phyloP scores from a whole-genome alignment of 164 flowering plant species.

The Magnolia kwangsiensis region DNA sequence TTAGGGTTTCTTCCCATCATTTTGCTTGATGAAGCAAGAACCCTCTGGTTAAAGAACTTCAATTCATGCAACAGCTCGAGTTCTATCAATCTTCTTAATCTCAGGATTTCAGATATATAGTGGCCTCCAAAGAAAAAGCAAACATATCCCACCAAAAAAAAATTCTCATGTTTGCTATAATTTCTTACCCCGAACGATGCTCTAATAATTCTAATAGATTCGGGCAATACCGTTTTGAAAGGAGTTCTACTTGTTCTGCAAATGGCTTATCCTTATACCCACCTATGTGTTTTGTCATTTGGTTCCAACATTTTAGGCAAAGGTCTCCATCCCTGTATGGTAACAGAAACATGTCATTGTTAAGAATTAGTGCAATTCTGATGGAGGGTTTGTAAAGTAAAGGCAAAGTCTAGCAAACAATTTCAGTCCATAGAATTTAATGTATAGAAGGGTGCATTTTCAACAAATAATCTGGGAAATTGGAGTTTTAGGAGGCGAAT shows the following conservation, averaged over 20 bases:
- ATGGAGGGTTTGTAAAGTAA: too few relatives aligned
- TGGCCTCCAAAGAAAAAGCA: background rate
- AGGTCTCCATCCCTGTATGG: slow-evolving; percentile 36
- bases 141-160: too few relatives aligned
- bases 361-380: too few relatives aligned
- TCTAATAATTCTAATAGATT: slow-evolving; percentile 32
- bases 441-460: background rate
- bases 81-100: background rate
- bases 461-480: background rate
- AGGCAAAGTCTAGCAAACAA: too few relatives aligned
- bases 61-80: too few relatives aligned
- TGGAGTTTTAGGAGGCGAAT: background rate
- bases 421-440: background rate
- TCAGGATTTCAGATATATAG: background rate
- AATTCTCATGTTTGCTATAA: too few relatives aligned
- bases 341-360: background rate
- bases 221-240: slow-evolving; percentile 42
- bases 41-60: too few relatives aligned
- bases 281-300: slow-evolving; percentile 61
- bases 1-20: too few relatives aligned
- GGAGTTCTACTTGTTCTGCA: slow-evolving; percentile 55
- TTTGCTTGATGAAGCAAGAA: too few relatives aligned
- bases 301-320: slow-evolving; percentile 52
- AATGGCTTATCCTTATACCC: slow-evolving; percentile 37
- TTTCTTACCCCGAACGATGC: too few relatives aligned